Conservation (phyloP, 129 eudicot genomes). For the Silybum marianum region DNA sequence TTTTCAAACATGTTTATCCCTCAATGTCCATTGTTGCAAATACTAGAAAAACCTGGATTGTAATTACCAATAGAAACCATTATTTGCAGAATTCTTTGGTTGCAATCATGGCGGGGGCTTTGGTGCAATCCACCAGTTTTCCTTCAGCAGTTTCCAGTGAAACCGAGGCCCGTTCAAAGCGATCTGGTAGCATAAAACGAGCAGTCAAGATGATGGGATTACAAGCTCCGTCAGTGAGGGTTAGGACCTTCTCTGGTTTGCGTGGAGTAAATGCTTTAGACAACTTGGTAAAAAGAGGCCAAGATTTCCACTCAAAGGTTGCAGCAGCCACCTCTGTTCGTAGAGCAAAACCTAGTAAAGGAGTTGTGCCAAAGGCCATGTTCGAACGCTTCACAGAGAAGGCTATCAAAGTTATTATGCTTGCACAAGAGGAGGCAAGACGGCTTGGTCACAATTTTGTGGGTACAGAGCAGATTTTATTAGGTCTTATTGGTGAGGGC, state of each 20-base stretch:
- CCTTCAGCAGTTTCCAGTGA: conserved; percentile 60
- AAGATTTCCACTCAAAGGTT: conserved; percentile 64
- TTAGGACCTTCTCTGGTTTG: conserved; percentile 65
- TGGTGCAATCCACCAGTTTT: conserved; percentile 82
- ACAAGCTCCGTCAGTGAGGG: conserved; percentile 45
- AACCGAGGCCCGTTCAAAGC: conserved; percentile 49
- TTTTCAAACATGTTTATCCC: not conserved
- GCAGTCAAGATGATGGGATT: conserved; percentile 50
- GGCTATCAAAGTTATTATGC: conserved; percentile 94
- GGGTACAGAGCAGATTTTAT: conserved; percentile 84
- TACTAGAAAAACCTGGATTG: not conserved
- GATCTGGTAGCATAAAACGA: conserved; percentile 52
- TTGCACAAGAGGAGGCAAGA: conserved; percentile 97
- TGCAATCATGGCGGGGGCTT: conserved; percentile 75
- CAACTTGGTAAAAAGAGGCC: conserved; percentile 42
- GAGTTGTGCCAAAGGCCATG: conserved; percentile 70
- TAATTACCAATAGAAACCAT: not conserved
- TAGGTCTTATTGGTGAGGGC: conserved; percentile 94
- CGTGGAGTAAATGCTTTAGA: conserved; percentile 73
- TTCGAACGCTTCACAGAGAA: conserved; percentile 93
- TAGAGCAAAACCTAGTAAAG: conserved; percentile 46
- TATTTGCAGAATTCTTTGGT: conserved; percentile 29
- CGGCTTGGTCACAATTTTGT: conserved; percentile 87
- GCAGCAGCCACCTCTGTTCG: conserved; percentile 59
- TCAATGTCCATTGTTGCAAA: not conserved